These are phyloP conservation scores for Blumeriella jaapii DNA, from an alignment of 2,329 filamentous ascomycete genomes.

Conservation along the genomic window DNA sequence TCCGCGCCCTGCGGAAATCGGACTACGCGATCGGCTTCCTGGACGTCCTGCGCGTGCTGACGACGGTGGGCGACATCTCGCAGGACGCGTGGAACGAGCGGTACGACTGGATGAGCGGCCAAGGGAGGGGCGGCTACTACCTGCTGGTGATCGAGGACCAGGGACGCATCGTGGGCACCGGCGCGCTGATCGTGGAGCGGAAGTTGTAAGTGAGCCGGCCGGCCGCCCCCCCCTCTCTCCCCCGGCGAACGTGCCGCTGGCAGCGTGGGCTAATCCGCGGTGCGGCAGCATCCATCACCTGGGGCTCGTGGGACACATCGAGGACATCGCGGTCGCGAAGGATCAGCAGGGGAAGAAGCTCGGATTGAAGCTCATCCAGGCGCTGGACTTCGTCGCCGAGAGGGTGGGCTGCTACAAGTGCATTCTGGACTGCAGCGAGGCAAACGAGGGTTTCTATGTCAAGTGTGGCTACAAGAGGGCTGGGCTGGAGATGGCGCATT, in stretches of 20 bases:
- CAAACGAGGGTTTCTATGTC: constrained; percentile 95
- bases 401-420: constrained; percentile 93
- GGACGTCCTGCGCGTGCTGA: constrained; percentile 82
- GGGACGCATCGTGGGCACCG: constrained; percentile 69
- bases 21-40: constrained; percentile 81
- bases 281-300: constrained; percentile 74
- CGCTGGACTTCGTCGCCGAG: constrained; percentile 77
- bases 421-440: constrained; percentile 91
- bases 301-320: constrained; percentile 84
- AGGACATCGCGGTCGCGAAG: constrained; percentile 91
- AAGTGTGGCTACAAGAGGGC: constrained; percentile 93
- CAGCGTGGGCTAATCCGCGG: constrained; percentile 30
- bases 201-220: constrained; percentile 89
- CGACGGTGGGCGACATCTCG: constrained; percentile 79
- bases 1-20: constrained; percentile 65
- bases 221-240: neutral
- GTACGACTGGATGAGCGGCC: constrained; percentile 66
- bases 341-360: constrained; percentile 97
- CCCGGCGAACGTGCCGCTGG: constrained; percentile 6
- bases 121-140: constrained; percentile 63
- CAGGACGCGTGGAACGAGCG: constrained; percentile 64
- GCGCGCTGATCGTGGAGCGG: constrained; percentile 80
- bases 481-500: constrained; percentile 93
- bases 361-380: constrained; percentile 84
- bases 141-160: constrained; percentile 70